phyloP scores from a whole-genome alignment of 2,329 filamentous ascomycete species.

The Pseudogymnoascus verrucosus region DNA sequence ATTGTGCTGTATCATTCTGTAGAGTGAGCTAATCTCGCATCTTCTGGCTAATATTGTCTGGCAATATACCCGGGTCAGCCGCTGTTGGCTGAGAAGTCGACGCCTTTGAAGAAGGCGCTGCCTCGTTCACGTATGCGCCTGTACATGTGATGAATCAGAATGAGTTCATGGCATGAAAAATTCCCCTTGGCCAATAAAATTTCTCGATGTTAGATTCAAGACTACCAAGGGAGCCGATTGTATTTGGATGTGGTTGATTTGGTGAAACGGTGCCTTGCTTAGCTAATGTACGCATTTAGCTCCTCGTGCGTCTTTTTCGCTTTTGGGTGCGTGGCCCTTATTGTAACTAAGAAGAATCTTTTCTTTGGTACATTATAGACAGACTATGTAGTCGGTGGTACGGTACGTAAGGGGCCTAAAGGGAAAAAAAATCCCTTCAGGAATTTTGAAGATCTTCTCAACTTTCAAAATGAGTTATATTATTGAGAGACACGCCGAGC shows the following conservation, averaged over 20 bases:
- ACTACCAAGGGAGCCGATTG: not conserved
- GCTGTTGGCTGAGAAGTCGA: not conserved
- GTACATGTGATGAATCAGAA: not conserved
- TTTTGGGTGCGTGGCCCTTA: not conserved
- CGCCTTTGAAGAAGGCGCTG: not conserved
- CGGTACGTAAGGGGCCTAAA: not conserved
- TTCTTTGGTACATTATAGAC: not conserved
- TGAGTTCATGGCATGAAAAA: constrained; percentile 8
- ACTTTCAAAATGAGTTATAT: not conserved
- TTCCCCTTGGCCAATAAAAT: not conserved
- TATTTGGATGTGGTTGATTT: not conserved
- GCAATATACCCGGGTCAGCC: not conserved
- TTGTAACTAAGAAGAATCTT: not conserved
- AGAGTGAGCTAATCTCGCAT: not conserved
- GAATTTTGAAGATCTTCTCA: not conserved
- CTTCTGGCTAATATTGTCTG: not conserved
- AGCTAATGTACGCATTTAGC: not conserved
- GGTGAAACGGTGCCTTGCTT: not conserved
- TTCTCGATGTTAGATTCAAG: not conserved
- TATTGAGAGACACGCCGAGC: not conserved
- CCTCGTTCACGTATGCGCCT: not conserved
- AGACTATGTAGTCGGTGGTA: not conserved
- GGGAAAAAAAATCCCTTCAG: not conserved
- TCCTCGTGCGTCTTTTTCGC: not conserved
- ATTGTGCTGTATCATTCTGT: not conserved